phyloP scores from a whole-genome alignment of 2,329 filamentous ascomycete species.

The Diaporthe sp. region DNA sequence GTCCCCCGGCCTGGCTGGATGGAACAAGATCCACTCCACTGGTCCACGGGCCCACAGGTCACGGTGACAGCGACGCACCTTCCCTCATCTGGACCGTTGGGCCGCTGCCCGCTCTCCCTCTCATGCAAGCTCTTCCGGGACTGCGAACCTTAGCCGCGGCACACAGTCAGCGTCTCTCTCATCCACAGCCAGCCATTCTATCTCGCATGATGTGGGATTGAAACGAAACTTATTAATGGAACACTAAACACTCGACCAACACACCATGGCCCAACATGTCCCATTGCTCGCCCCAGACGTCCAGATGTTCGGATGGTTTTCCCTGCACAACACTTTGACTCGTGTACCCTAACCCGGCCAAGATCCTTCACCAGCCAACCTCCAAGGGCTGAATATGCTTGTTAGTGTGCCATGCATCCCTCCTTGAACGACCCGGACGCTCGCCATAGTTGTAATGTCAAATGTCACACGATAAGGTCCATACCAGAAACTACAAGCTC shows the following conservation, averaged over 20 bases:
- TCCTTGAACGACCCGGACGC: not conserved
- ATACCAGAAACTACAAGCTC: not conserved
- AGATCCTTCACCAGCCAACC: not conserved
- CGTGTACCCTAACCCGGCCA: not conserved
- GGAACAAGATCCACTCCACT: not conserved
- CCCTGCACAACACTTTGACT: not conserved
- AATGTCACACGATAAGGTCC: not conserved
- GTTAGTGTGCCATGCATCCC: not conserved
- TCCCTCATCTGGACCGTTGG: not conserved
- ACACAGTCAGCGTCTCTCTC: not conserved
- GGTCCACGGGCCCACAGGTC: constrained; percentile 7
- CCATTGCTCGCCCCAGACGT: not conserved
- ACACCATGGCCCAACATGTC: not conserved
- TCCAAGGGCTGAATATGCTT: not conserved
- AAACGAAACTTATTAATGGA: constrained; percentile 32
- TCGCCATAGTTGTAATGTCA: not conserved
- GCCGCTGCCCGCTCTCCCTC: not conserved
- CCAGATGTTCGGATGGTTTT: not conserved
- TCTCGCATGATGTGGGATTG: constrained; percentile 21
- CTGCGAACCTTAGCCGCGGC: not conserved
- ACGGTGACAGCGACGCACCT: constrained; percentile 14
- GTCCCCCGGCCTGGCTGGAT: not conserved
- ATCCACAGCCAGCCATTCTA: constrained; percentile 23
- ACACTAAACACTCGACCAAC: not conserved
- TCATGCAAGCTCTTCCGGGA: constrained; percentile 21